phyloP scores from a whole-genome alignment of 495 filamentous ascomycete genomes.

The Hypoxylon intermedium region DNA sequence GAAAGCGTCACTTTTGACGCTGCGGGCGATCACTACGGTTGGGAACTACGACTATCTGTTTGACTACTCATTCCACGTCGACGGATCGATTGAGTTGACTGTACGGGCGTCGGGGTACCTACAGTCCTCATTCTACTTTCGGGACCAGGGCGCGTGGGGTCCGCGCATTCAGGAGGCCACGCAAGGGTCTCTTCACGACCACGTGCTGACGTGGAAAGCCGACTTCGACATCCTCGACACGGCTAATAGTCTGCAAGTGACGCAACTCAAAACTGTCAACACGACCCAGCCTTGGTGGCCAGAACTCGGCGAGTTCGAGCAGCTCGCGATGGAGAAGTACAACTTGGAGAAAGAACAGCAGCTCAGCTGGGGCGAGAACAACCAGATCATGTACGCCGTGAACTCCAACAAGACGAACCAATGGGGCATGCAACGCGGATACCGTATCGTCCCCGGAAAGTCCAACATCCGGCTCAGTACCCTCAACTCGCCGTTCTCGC shows the following conservation, averaged over 20 bases:
- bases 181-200: conserved; percentile 58
- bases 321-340: conserved; percentile 54
- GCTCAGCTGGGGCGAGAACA: conserved; percentile 59
- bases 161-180: conserved; percentile 57
- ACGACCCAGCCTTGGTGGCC: conserved; percentile 58
- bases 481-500: conserved; percentile 54
- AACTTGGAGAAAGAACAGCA: conserved; percentile 52
- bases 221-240: conserved; percentile 61
- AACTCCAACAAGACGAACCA: conserved; percentile 53
- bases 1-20: conserved; percentile 54
- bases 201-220: conserved; percentile 61
- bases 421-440: conserved; percentile 62
- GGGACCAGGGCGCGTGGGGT: conserved; percentile 54
- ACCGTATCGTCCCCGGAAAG: conserved; percentile 56
- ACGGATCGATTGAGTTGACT: conserved; percentile 61
- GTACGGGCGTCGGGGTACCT: conserved; percentile 67
- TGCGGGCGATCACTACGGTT: conserved; percentile 56
- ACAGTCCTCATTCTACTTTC: conserved; percentile 58
- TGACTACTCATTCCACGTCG: conserved; percentile 61
- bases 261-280: conserved; percentile 49
- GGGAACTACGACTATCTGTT: conserved; percentile 63
- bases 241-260: conserved; percentile 56
- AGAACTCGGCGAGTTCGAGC: conserved; percentile 53
- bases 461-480: conserved; percentile 57
- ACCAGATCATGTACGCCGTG: conserved; percentile 54